Conservation (phyloP, 2,329 filamentous ascomycete genomes). For the Pseudohalonectria lignicola region DNA sequence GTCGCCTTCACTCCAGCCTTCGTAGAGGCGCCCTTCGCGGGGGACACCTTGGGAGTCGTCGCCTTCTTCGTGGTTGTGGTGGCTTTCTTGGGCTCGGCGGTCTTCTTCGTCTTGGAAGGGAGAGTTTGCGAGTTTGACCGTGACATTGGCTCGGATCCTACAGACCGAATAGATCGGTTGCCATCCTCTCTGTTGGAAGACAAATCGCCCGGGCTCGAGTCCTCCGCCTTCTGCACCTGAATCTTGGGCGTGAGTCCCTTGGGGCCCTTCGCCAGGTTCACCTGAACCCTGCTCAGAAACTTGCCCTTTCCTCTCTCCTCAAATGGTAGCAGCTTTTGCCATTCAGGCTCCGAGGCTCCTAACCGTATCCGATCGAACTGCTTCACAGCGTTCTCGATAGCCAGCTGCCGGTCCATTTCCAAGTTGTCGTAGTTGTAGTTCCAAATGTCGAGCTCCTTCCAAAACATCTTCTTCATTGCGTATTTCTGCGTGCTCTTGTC, state of each 20-base stretch:
- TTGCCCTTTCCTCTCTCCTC: conserved; percentile 49
- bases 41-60: conserved; percentile 18
- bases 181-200: conserved; percentile 24
- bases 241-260: conserved; percentile 26
- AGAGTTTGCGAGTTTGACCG: conserved; percentile 38
- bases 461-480: conserved; percentile 43
- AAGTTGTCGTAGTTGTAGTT: conserved; percentile 44
- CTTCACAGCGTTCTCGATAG: conserved; percentile 49
- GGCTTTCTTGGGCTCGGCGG: conserved; percentile 38
- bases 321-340: conserved; percentile 48
- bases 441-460: conserved; percentile 55
- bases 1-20: conserved; percentile 15
- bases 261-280: conserved; percentile 41
- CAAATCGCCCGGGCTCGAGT: conserved; percentile 21
- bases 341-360: conserved; percentile 43
- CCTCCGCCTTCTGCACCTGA: conserved; percentile 39
- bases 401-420: conserved; percentile 44
- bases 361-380: conserved; percentile 49
- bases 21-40: conserved; percentile 26
- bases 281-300: conserved; percentile 50
- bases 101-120: conserved; percentile 48
- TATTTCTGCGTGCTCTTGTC: conserved; percentile 38
- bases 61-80: conserved; percentile 29
- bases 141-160: conserved; percentile 32
- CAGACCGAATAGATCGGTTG: conserved; percentile 22